Base-by-base conservation (phyloP, 805 yeast species). In the Candida hungchunana region DNA sequence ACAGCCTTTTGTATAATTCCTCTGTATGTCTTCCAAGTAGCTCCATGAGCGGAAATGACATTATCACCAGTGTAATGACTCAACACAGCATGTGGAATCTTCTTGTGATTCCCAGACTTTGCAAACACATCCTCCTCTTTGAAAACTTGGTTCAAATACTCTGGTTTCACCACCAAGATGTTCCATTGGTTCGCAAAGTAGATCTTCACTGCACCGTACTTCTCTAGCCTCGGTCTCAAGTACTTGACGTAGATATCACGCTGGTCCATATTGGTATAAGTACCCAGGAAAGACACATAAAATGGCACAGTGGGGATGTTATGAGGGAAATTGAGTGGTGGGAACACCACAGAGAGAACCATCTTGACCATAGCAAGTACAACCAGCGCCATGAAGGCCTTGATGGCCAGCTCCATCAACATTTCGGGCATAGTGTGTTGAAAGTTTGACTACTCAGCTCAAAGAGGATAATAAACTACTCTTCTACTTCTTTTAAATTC, bases 151-250 rank as follows among this genome's bases (percentile, higher is more conserved):
- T 55, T 51, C 41, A 77, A 53, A 34, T 55, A 63, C 21, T 67
- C 66, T 3, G 81, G 81, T 32, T 53, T 63, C 2, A 73, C 62
- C 1, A 76, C 73, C 20, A 77, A 51, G 15, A 75, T 66, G 44
- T 76, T 77, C 82, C 82, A 77, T 39, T 77, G 63, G 1, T 78
- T 72, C 6, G 76, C 82, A 59, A 75, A 77, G 48, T 67, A 77
- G 5, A 75, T 60, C 50, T 75, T 75, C 0, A 70, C 82, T 0
- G 80, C 80, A 0, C 82, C 82, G 48, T 67, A 58, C 32, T 61
- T 64, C 41, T 73, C 76, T 32, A 74, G 47, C 26, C 69, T 66
- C 6, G 62, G 62, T 28, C 65, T 58, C 25, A 74, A 52, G 46
- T 67, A 75, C 9, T 26, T 32, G 8, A 67, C 53, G 51, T 61